Evolutionary conservation across 805 yeast species (phyloP).

Genomic region (Candida quercuum): DNA sequence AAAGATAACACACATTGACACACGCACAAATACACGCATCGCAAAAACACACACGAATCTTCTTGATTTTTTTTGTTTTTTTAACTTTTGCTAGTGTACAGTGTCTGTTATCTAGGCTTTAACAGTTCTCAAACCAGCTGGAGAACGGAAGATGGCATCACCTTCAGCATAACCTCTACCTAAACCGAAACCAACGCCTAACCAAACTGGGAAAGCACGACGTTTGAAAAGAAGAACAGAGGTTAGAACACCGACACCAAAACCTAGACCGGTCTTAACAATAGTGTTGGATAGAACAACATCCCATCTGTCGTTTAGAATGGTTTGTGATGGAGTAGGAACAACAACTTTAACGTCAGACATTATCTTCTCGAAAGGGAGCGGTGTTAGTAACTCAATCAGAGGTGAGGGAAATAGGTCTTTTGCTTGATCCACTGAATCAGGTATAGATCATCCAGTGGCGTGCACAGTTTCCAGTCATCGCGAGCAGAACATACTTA

Average conservation of each 20-base stretch:
- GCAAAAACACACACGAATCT: not conserved
- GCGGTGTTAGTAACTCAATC: no score
- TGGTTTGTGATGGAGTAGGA: constrained; percentile 46
- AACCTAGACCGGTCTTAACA: constrained; percentile 93
- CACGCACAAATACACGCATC: not conserved
- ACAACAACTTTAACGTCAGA: constrained; percentile 20
- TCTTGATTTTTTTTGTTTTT: not conserved
- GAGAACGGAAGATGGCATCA: constrained; percentile 88
- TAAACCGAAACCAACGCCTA: constrained; percentile 94
- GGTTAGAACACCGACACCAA: constrained; percentile 93
- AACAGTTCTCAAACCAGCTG: constrained; percentile 70
- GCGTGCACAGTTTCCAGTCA: not conserved
- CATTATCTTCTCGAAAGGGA: constrained; percentile 4
- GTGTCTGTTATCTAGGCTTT: constrained; percentile 49
- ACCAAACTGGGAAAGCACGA: constrained; percentile 96
- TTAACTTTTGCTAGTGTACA: not conserved
- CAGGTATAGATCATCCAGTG: not conserved
- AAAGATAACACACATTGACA: no score
- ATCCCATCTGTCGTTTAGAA: constrained; percentile 83
- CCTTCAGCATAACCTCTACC: constrained; percentile 99
- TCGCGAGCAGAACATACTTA: no score
- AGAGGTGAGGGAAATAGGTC: no score
- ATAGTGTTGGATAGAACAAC: constrained; percentile 89
- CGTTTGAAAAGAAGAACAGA: constrained; percentile 87
- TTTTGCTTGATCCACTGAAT: no score